Evolutionary conservation across 306 rosid species (phyloP), one percentile per base, ranked within the genome.

Genomic region (Vachellia collinsii): DNA sequence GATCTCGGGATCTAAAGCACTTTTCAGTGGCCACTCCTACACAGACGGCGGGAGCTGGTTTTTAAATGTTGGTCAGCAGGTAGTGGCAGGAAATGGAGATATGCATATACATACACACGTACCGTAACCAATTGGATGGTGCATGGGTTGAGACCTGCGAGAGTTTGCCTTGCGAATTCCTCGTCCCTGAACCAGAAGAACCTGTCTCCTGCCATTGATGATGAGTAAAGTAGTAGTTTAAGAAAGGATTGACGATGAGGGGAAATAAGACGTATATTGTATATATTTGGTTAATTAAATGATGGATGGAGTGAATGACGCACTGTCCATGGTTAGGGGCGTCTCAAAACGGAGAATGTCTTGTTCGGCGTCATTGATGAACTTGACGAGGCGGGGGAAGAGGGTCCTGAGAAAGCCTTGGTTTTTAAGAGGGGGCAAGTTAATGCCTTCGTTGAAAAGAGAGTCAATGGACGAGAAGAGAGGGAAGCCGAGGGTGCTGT

Each of bases 11-110:
- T 94, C 93, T 22, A 92, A 86, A 64, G 87, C 77, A 84, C 98
- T 94, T 80, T 86, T 91, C 85, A 94, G 23, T 74, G 98, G 98
- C 98, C 98, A 95, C 86, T 95, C 95, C 99, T 91, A 68, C 77
- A 79, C 70, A 79, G 8, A 16, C 6, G 14, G n/a, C 46, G 42
- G 1, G 19, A n/a, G 48, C 9, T 25, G 13, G 13, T 22, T 25
- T n/a, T 22, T 6, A n/a, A n/a, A 54, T 54, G n/a, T 39, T 16
- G 56, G 2, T 29, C 1, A 4, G 20, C 54, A 0, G n/a, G 11
- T 46, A 46, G 11, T 50, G 16, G 0, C 1, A 13, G 56, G 56
- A 50, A 51, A 5, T 19, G 59, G 22, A 17, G 10, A 29, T 29
- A 29, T 29, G 34, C 34, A 29, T 29, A 29, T 29, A 29, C 34